Evolutionary conservation across 2,329 filamentous ascomycete species (phyloP), one percentile per base, ranked within the genome.

Genomic region (Trichophyton simii): DNA sequence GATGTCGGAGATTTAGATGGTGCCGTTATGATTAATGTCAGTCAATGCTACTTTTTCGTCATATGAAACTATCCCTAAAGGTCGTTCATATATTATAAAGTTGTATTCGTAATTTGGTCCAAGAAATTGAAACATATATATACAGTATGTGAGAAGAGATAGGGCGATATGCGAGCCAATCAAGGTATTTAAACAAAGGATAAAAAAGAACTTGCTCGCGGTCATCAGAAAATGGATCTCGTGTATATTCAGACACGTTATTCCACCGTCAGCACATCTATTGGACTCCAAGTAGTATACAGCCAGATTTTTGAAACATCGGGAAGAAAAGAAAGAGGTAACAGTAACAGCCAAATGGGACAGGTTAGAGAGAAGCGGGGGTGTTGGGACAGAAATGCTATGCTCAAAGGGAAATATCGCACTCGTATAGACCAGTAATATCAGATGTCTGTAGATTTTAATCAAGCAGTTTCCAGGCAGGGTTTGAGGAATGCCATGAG

Each of bases 211-310:
- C 42, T 46, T 58, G 61, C 58, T 62, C 41, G 55, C 54, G 55
- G 46, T 58, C 55, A 44, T 58, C 36, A 44, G 20, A 58, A 55
- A 36, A 20, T 15, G 52, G 52, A 55, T 55, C 4, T 20, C 52
- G 52, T 55, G 52, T 15, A 55, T 28, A 9, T 18, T 36, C 11
- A 58, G n/a, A 36, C 55, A 58, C 34, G 55, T 28, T 44, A 42
- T 58, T 55, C 52, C 28, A n/a, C 52, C 52, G 52, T 55, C n/a
- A 36, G 28, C 52, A 55, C 36, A 25, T 58, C 55, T 42, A 42
- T 58, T 58, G 55, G 61, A 63, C 62, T 63, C 58, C 62, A 62
- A 42, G 57, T 66, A 63, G 57, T 63, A 61, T 65, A 66, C 63
- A 64, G 36, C 58, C 57, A 58, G 42, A 52, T 57, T 36, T 36